These are phyloP conservation scores for Kwoniella sp. DNA, from an alignment of 768 basidiomycete species.

Conservation along the genomic window DNA sequence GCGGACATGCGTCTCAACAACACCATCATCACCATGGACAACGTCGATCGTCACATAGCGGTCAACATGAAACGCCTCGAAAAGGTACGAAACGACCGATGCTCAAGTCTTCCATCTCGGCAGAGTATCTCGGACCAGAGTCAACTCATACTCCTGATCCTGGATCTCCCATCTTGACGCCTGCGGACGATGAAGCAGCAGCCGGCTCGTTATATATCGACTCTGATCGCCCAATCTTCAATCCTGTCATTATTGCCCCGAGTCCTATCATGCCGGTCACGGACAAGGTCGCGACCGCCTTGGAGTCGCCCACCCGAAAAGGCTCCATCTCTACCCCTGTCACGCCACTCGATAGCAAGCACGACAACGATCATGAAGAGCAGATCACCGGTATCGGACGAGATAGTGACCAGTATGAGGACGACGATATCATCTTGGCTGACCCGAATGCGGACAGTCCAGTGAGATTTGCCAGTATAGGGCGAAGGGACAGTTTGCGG, in stretches of 20 bases:
- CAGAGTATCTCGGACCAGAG: conserved; percentile 39
- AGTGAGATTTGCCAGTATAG: conserved; percentile 37
- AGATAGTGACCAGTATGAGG: conserved; percentile 9
- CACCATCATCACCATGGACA: neutral
- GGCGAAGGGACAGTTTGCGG: conserved; percentile 34
- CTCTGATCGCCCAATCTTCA: conserved; percentile 22
- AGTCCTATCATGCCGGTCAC: conserved; percentile 32
- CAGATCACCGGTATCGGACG: neutral
- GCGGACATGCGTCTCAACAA: neutral
- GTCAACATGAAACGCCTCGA: neutral
- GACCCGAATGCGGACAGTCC: conserved; percentile 24
- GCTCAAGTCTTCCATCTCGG: conserved; percentile 30
- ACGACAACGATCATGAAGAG: neutral
- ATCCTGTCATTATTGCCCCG: conserved; percentile 42
- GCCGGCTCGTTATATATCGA: neutral
- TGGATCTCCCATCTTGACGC: conserved; percentile 29
- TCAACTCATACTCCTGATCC: conserved; percentile 42
- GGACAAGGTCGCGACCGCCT: neutral
- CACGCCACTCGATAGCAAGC: conserved; percentile 1
- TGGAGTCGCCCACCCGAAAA: conserved; percentile 14
- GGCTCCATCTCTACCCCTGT: neutral
- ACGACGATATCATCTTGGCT: conserved; percentile 16
- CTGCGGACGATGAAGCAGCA: conserved; percentile 8
- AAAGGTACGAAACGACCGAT: conserved; percentile 3
- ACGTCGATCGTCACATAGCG: neutral